Evolutionary conservation across 345 rosid species (phyloP), one percentile per base, ranked within the genome.

Genomic region (Eucalyptus regnans): DNA sequence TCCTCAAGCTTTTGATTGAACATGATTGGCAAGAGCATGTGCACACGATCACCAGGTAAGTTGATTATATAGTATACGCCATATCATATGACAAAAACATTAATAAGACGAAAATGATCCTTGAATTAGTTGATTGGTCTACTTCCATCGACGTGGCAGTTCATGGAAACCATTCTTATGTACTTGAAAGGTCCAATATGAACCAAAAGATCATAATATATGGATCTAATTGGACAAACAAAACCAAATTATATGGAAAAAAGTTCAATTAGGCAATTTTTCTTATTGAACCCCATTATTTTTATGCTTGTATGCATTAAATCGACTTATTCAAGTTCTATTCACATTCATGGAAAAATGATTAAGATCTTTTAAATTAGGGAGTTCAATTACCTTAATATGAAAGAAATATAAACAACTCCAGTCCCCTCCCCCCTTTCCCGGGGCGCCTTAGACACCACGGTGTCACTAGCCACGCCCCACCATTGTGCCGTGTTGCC

Each of bases 341-440:
- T 56, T 22, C 62, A 23, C 29, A 56, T 56, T 56, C 62, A 23
- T 25, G 29, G 62, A 11, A 22, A 56, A 56, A 56, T 56, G 27
- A 56, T 9, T 56, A 10, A 23, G 29, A 56, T 56, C 1, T 56
- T 56, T 23, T 56, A 9, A 56, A 56, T 23, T 23, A 52, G 56
- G 12, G 62, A 50, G 62, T 56, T 22, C 62, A 5, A 4, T 56
- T 56, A 56, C 62, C 25, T 56, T 56, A 22, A 56, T 20, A 56
- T 9, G 62, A 22, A 20, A 56, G 29, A 56, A 56, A 56, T 56
- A 11, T 20, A 56, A 1, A 56, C 29, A 20, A 56, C 62, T 8
- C 2, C 27, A 1, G 7, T 5, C 7, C 17, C 17, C 17, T 9
- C 51, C 16, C 50, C 2, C 2, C 0, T 0, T 50, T 14, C 51